Percentiles rank a stretch among this genome's conserved stretches.
Conservation (phyloP, 257 asterid species). For the Solanum bukasovii region DNA sequence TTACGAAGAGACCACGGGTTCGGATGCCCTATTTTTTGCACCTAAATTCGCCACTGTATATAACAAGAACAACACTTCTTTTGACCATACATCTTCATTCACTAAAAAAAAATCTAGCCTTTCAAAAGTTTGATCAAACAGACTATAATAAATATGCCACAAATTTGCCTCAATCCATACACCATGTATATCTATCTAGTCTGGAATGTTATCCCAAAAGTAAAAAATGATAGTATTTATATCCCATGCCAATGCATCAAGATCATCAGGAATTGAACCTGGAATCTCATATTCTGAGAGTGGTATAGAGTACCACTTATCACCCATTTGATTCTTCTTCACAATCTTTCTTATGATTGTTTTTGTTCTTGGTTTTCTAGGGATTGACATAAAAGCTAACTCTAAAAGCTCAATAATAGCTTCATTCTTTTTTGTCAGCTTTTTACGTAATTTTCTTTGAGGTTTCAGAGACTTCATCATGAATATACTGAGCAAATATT, state of each 20-base stretch:
- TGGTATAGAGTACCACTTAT: too few relatives aligned
- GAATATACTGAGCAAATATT: not conserved
- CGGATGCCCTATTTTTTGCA: too few relatives aligned
- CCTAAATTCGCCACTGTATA: too few relatives aligned
- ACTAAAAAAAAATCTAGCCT: not conserved
- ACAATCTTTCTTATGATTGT: not conserved
- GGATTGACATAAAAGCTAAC: not conserved
- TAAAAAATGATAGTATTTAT: not conserved
- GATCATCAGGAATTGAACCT: not conserved
- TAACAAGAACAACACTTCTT: too few relatives aligned
- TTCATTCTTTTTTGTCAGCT: not conserved
- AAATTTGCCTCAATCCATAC: not conserved
- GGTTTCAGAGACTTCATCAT: not conserved
- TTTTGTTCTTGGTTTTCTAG: not conserved
- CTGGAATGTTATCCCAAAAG: not conserved
- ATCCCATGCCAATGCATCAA: not conserved
- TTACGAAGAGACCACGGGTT: too few relatives aligned
- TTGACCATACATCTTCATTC: not conserved
- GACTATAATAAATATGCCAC: not conserved
- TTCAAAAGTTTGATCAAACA: not conserved
- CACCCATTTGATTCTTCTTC: not conserved
- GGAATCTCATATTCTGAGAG: too few relatives aligned
- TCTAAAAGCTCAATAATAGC: not conserved
- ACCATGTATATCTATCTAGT: not conserved
- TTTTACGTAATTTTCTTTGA: not conserved